Evolutionary conservation across 257 asterid genomes (phyloP), one percentile per base, ranked within the genome.

Genomic region (Cruciata laevipes): DNA sequence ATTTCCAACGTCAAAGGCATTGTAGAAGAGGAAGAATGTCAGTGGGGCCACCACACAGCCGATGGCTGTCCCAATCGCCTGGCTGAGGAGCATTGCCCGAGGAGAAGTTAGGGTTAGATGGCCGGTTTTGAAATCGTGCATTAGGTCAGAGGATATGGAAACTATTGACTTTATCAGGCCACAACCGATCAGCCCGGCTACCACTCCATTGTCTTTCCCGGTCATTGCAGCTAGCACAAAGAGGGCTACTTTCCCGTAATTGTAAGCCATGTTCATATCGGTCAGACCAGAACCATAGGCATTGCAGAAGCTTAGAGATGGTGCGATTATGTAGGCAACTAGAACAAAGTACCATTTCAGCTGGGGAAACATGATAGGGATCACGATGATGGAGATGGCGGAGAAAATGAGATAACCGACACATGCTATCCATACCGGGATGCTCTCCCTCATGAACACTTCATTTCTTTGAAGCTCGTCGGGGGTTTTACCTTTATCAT

Each of bases 261-360:
- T 80, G 47, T 79, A 80, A 1, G 80, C 85, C 75, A 80, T 76
- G 66, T 79, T 77, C 82, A 79, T 74, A 25, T 80, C 85, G 7
- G 85, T 80, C 17, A 80, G 76, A 13, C 85, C 82, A 16, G 80
- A 67, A 55, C 85, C 84, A 42, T 80, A 80, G 30, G 84, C 81
- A 69, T 80, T 80, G 75, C 84, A 80, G 75, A 80, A 80, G 76
- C 82, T 76, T 25, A 77, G 68, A 53, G 80, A 61, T 3, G 85
- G 85, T 24, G 85, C 85, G 1, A 80, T 44, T 1, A 75, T 10
- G 42, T 80, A 80, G 6, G 82, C 80, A 33, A 77, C 76, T 18
- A 77, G 18, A 38, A 80, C 67, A 30, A 42, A 76, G 67, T 77
- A 80, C 82, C 85, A 80, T 38, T 77, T 80, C 18, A 80, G 71